These are phyloP conservation scores for Candida ponderosae DNA, from an alignment of 805 yeast species.

Conservation along the genomic window DNA sequence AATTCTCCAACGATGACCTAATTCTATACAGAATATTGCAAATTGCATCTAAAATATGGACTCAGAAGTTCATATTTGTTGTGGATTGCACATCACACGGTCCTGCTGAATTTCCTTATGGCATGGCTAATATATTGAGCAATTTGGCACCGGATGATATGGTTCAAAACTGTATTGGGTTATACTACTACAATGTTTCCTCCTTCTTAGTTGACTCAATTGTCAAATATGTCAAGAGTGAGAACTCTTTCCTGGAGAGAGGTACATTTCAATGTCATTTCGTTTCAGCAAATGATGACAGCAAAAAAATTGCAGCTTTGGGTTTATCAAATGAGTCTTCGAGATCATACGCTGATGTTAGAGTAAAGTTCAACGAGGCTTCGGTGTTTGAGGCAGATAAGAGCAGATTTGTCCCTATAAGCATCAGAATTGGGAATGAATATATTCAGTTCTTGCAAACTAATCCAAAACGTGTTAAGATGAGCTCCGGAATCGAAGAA, in stretches of 20 bases:
- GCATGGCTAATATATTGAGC: conserved; percentile 29
- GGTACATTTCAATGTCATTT: conserved; percentile 28
- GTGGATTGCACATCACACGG: conserved; percentile 63
- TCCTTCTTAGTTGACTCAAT: conserved; percentile 18
- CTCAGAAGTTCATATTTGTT: conserved; percentile 51
- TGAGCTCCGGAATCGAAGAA: conserved; percentile 26
- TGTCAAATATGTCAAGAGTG: conserved; percentile 17
- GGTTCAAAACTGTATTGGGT: conserved; percentile 41
- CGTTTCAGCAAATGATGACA: conserved; percentile 38
- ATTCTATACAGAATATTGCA: conserved; percentile 56
- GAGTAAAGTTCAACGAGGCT: conserved; percentile 46
- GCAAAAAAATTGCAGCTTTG: conserved; percentile 31
- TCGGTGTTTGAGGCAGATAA: conserved; percentile 40
- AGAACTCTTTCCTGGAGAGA: conserved; percentile 18
- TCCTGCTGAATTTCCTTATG: conserved; percentile 15
- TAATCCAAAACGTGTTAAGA: conserved; percentile 32
- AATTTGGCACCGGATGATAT: conserved; percentile 45
- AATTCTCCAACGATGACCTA: conserved; percentile 34
- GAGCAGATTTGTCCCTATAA: conserved; percentile 50
- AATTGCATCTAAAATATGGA: conserved; percentile 64
- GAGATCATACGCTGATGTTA: conserved; percentile 36
- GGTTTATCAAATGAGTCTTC: conserved; percentile 37
- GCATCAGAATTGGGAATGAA: conserved; percentile 61
- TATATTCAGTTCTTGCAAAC: conserved; percentile 49
- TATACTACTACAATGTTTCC: conserved; percentile 39